Evolutionary conservation across 2,329 filamentous ascomycete genomes (phyloP), one percentile per base, ranked within the genome.

Genomic region (Penicillium sp.): DNA sequence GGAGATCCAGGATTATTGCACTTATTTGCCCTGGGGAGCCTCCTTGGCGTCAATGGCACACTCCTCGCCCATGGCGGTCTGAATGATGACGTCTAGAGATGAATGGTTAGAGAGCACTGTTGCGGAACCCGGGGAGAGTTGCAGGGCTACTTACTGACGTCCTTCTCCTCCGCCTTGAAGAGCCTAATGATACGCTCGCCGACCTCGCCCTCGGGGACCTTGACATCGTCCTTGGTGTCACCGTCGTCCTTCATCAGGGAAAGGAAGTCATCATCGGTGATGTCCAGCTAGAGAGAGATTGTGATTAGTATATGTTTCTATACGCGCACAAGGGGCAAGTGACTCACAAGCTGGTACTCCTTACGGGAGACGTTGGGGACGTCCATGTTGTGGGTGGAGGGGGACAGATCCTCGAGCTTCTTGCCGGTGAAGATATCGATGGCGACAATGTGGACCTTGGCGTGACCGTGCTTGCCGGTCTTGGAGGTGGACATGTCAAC

Each of bases 401-500:
- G 93, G 77, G 86, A 96, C 58, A 98, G 85, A 81, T 98, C 95
- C 82, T 98, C 93, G 64, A 95, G 83, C 86, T 98, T 98, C 89
- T 96, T 98, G 84, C 82, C 82, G 63, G 91, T 98, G 87, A 98
- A 98, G 81, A 98, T 97, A 76, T 98, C 93, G 75, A 95, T 84
- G 73, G 90, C 93, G 71, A 96, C 87, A 68, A 98, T 81, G 80
- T 98, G 92, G 75, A 98, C 93, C 87, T 98, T 98, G 80, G 93
- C 93, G 88, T 98, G 95, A 77, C 93, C 93, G 88, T 98, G 93
- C 89, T 98, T 98, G 80, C 93, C 93, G 66, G 93, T 98, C 91
- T 98, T 98, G 77, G 93, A 98, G 81, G 93, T 98, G 66, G 90
- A 95, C 95, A 98, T 98, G 73, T 98, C 93, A 77, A 97, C 89